Percentiles rank a stretch among this genome's conserved stretches.
phyloP scores from a whole-genome alignment of 495 filamentous ascomycete genomes.

The Hyaloscypha variabilis region DNA sequence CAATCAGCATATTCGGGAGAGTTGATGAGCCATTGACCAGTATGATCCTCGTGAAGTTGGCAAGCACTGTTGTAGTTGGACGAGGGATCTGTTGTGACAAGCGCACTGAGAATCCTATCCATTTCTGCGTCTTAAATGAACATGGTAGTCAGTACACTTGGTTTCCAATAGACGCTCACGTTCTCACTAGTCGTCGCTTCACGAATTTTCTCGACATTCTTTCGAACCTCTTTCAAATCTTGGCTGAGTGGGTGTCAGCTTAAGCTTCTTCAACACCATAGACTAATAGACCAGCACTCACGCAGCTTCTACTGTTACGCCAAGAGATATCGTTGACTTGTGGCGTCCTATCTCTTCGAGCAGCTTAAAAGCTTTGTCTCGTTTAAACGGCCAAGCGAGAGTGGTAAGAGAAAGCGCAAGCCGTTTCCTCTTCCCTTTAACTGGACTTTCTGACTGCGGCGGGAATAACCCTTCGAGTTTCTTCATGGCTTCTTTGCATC shows the following conservation, averaged over 20 bases:
- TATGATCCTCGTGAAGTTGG: neutral
- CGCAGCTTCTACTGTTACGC: constrained; percentile 4
- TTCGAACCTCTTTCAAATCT: neutral
- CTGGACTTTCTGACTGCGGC: neutral
- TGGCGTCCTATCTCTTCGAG: neutral
- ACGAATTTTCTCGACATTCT: neutral
- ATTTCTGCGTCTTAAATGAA: neutral
- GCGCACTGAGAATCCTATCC: neutral
- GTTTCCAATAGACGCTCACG: neutral
- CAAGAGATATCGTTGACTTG: constrained; percentile 11
- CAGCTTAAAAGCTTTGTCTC: neutral
- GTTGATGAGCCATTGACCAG: constrained; percentile 17
- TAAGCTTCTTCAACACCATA: neutral
- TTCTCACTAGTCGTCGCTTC: neutral
- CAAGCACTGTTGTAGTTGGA: constrained; percentile 2
- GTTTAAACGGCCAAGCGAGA: constrained; percentile 17
- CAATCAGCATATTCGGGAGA: constrained; percentile 22
- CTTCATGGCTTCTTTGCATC: neutral
- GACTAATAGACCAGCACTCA: neutral
- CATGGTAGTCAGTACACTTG: neutral
- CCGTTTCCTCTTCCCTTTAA: neutral
- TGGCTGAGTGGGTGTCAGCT: neutral
- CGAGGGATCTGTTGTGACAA: constrained; percentile 2
- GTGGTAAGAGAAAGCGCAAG: neutral
- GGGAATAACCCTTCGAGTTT: constrained; percentile 12